phyloP scores from a whole-genome alignment of 352 stramenopile species.

The Paralagenidium karlingii region DNA sequence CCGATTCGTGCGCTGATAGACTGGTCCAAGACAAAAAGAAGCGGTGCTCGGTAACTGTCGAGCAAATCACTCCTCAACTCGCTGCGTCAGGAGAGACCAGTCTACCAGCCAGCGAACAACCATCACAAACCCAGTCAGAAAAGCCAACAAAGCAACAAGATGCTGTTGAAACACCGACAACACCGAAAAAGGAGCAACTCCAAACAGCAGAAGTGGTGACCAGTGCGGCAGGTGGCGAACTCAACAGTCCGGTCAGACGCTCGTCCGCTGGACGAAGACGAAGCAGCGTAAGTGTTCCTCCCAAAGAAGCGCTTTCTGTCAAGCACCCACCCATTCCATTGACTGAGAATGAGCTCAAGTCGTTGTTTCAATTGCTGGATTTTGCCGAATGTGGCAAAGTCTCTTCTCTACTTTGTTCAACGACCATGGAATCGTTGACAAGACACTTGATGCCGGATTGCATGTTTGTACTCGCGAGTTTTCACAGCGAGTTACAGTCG shows the following conservation, averaged over 20 bases:
- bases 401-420: conserved; percentile 15
- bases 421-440: conserved; percentile 25
- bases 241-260: background rate
- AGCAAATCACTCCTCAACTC: no score
- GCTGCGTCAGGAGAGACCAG: background rate
- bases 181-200: background rate
- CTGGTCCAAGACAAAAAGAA: conserved; percentile 3
- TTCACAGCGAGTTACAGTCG: no score
- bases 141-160: background rate
- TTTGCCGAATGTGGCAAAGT: conserved; percentile 33
- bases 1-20: conserved; percentile 6
- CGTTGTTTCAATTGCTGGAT: conserved; percentile 43
- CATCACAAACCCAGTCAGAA: background rate
- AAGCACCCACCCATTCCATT: no score
- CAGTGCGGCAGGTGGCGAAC: background rate
- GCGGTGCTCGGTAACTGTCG: no score
- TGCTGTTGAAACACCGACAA: conserved; percentile 2
- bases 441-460: conserved; percentile 21
- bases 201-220: background rate
- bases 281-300: no score
- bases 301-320: no score
- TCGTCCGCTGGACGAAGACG: conserved; percentile 5
- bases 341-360: no score
- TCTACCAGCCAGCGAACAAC: background rate
- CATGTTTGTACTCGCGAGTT: no score